Percentiles rank a stretch among this genome's conserved stretches.
Conservation (phyloP, 192 early-diverging fungal genomes). For the Coemansia erecta region DNA sequence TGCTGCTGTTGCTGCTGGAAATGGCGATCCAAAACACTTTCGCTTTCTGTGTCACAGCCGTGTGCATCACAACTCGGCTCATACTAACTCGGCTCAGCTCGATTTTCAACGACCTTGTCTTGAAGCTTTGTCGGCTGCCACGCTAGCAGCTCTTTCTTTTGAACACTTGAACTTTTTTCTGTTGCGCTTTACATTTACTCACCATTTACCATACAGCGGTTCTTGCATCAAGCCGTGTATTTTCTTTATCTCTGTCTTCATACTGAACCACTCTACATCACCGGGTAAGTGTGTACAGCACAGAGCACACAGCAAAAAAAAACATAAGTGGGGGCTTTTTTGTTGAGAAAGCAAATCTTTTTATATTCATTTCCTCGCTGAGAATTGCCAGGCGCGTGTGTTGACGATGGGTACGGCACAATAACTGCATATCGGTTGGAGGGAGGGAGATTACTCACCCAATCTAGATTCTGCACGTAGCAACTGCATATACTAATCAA, state of each 20-base stretch:
- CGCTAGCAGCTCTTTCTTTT: too few relatives aligned
- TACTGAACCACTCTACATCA: not conserved
- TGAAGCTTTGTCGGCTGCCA: not conserved
- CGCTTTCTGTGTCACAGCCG: not conserved
- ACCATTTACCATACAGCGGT: not conserved
- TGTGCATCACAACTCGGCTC: not conserved
- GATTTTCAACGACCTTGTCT: not conserved
- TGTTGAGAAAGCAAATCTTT: too few relatives aligned
- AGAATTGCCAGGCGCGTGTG: not conserved
- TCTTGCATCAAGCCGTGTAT: not conserved
- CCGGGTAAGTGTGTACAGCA: conserved; percentile 6
- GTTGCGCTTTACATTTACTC: not conserved
- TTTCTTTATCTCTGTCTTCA: not conserved
- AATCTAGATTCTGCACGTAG: too few relatives aligned
- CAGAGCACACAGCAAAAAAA: not conserved
- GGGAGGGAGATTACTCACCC: not conserved
- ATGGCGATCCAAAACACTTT: too few relatives aligned
- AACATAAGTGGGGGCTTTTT: too few relatives aligned
- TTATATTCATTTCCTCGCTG: too few relatives aligned
- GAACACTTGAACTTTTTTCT: too few relatives aligned
- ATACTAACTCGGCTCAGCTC: not conserved
- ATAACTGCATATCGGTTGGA: not conserved
- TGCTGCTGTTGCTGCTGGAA: too few relatives aligned
- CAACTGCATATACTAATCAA: too few relatives aligned
- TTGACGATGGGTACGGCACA: conserved; percentile 8